Evolutionary conservation across 2,329 filamentous ascomycete species (phyloP).

Genomic region (Hymenoscyphus scutula): DNA sequence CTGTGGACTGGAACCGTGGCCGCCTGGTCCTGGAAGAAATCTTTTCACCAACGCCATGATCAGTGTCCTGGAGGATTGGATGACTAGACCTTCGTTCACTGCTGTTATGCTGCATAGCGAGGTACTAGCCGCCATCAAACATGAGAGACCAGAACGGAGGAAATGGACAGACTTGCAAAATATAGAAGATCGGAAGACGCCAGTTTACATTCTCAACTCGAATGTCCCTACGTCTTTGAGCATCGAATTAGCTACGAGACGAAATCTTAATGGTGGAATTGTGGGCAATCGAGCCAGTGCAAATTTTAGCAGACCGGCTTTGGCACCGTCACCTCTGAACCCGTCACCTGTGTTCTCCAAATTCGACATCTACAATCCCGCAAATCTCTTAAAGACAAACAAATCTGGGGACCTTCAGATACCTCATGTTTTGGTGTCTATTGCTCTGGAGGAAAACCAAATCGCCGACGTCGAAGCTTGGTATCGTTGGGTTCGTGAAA

Average conservation of each 20-base stretch:
- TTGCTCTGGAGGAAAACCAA: constrained; percentile 58
- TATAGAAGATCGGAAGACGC: constrained; percentile 12
- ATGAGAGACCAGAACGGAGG: constrained; percentile 11
- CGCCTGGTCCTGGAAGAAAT: constrained; percentile 19
- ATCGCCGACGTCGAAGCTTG: constrained; percentile 56
- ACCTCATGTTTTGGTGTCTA: constrained; percentile 60
- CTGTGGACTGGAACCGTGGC: constrained; percentile 20
- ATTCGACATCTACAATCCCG: constrained; percentile 15
- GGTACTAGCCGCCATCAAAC: constrained; percentile 16
- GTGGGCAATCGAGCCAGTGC: constrained; percentile 5
- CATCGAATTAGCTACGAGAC: constrained; percentile 15
- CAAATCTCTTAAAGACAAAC: constrained; percentile 9
- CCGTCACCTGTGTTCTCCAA: constrained; percentile 14
- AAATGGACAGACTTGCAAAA: constrained; percentile 11
- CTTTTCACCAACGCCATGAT: constrained; percentile 25
- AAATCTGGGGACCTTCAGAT: constrained; percentile 15
- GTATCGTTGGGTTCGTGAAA: constrained; percentile 55
- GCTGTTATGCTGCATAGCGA: constrained; percentile 29
- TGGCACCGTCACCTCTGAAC: constrained; percentile 6
- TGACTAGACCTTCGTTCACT: constrained; percentile 22
- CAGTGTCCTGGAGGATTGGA: constrained; percentile 25
- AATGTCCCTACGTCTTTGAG: constrained; percentile 6
- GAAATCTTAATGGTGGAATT: constrained; percentile 1
- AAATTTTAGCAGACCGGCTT: constrained; percentile 11
- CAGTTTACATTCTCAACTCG: constrained; percentile 15